A percentile compares a stretch with the other conserved stretches of the same genome.
phyloP scores from a whole-genome alignment of 345 rosid genomes.

The Alliaria petiolata region DNA sequence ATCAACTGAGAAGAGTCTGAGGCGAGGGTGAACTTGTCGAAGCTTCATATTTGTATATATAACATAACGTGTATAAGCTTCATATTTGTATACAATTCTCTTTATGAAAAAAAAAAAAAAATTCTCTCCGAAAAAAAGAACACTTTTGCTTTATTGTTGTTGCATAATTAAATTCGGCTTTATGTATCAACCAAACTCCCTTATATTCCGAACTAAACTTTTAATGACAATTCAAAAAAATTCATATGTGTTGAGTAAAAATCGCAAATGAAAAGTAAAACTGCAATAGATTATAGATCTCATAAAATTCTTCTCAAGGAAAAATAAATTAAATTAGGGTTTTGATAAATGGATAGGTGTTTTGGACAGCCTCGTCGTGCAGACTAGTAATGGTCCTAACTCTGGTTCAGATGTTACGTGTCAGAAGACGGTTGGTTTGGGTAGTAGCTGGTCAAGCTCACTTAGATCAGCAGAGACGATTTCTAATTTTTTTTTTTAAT shows the following conservation, averaged over 20 bases:
- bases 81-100: not conserved
- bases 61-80: not conserved
- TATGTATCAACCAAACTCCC: not conserved
- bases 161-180: not conserved
- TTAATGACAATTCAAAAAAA: not conserved
- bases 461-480: slow-evolving; percentile 21
- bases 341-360: slow-evolving; percentile 7
- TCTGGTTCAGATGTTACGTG: slow-evolving; percentile 10
- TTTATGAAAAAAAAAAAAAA: not conserved
- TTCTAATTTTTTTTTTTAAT: slow-evolving; percentile 12
- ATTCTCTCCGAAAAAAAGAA: not conserved
- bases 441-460: slow-evolving; percentile 21
- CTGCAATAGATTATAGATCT: not conserved
- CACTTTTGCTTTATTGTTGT: not conserved
- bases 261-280: not conserved
- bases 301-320: not conserved
- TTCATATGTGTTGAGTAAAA: not conserved
- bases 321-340: not conserved
- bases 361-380: slow-evolving; percentile 32
- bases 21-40: too few relatives aligned
- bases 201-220: not conserved
- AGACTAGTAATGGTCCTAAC: slow-evolving; percentile 14
- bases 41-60: too few relatives aligned
- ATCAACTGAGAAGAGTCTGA: too few relatives aligned
- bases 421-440: not conserved